Percentiles rank a stretch among this genome's conserved stretches.
phyloP scores from a whole-genome alignment of 106 monocot species.

The Chionographis japonica region DNA sequence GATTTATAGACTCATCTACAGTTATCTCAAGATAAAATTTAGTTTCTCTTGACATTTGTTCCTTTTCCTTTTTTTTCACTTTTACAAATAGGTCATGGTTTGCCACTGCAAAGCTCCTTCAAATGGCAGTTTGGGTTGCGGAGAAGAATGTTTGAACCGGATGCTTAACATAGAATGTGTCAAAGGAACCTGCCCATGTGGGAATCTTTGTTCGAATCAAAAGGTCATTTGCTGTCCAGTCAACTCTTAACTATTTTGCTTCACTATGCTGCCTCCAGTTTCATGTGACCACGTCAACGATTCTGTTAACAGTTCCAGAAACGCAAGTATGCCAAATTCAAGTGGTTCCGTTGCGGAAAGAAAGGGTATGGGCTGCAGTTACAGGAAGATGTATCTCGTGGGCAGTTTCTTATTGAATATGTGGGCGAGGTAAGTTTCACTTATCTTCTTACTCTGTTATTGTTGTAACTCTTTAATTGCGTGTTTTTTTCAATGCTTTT shows the following conservation, averaged over 20 bases:
- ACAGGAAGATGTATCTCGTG: constrained; percentile 53
- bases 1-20: too few species aligned
- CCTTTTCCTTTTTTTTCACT: constrained; percentile 10
- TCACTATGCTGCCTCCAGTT: constrained; percentile 1
- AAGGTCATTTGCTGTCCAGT: constrained; percentile 41
- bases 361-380: constrained; percentile 84
- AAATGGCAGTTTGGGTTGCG: constrained; percentile 82
- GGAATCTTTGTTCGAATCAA: constrained; percentile 86
- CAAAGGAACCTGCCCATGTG: constrained; percentile 90
- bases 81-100: constrained; percentile 68
- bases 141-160: constrained; percentile 84
- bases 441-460: background rate
- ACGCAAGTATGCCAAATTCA: constrained; percentile 84
- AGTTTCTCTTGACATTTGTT: background rate
- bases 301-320: constrained; percentile 67
- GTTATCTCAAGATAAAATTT: background rate
- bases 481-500: too few species aligned
- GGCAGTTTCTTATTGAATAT: constrained; percentile 97
- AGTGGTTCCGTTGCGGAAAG: constrained; percentile 69
- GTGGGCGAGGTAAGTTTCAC: constrained; percentile 75
- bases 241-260: constrained; percentile 1
- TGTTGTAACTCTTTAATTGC: background rate
- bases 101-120: constrained; percentile 73
- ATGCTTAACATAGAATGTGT: constrained; percentile 97
- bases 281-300: background rate